Evolutionary conservation across 176 grass and related monocot genomes (phyloP), one percentile per base, ranked within the genome.

Genomic region (Rhynchospora tenuis): DNA sequence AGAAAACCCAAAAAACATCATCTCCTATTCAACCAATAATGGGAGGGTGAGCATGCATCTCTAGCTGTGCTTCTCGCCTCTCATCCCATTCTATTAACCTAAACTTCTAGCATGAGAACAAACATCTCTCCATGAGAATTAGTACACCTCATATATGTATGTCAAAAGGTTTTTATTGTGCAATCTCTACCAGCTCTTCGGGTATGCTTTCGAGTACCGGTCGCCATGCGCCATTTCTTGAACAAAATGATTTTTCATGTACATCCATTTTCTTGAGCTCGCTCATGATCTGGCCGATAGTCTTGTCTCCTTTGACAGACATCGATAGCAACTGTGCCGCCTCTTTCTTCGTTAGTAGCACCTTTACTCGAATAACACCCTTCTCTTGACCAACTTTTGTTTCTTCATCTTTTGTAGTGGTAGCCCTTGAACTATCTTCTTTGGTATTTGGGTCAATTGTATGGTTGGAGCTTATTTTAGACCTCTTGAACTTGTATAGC

Each of bases 331-430:
- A 82, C 83, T 86, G 82, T 29, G 91, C 87, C 27, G 93, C 93
- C 72, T 88, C 94, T 86, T 90, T 92, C 89, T 90, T 97, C 42
- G 87, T 97, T 33, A 97, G 85, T 28, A 93, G 64, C 50, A 97
- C 94, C 89, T 97, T 97, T 17, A 97, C 87, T 10, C 94, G 65
- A 42, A 97, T 85, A 1, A 83, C 78, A 74, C 81, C 86, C 81
- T 66, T 68, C 1, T 72, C 61, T 54, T 64, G 50, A 15, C 73
- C 81, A 87, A 51, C 65, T 29, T 7, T 14, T 80, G 64, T 48
- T 38, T 59, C 14, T 59, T 55, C 5, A 60, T 46, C 72, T 38
- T 14, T 81, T 6, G 10, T 38, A 0, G 44, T 38, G 0, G 44
- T 80, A 23, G 16, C 42, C 0, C 47, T 70, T 2, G 72, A 12